These are phyloP conservation scores for Digitaria exilis DNA, from an alignment of 202 grass and related monocot species.

Conservation along the genomic window DNA sequence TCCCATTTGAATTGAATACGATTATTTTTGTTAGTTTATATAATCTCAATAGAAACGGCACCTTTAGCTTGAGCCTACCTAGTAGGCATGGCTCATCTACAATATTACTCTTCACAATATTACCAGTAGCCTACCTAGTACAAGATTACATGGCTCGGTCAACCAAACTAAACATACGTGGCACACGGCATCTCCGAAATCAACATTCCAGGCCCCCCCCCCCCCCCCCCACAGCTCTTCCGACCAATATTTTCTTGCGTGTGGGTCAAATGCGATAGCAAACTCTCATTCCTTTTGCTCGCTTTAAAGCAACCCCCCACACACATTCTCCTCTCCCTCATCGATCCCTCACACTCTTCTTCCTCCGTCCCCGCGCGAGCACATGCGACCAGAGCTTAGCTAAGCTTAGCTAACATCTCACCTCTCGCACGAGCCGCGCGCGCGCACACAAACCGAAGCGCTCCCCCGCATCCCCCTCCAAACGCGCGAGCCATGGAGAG, in stretches of 20 bases:
- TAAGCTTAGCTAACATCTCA: not conserved
- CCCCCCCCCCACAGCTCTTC: no score
- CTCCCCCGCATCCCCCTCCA: slow-evolving; percentile 36
- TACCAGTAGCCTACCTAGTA: no score
- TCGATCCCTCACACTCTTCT: slow-evolving; percentile 30
- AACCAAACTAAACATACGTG: no score
- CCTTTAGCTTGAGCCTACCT: no score
- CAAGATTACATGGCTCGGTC: no score
- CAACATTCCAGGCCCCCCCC: no score
- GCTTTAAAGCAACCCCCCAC: slow-evolving; percentile 53
- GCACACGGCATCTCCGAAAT: not conserved
- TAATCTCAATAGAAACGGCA: no score
- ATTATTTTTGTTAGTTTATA: no score
- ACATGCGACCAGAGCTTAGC: not conserved
- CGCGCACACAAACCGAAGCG: slow-evolving; percentile 52
- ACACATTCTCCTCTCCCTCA: slow-evolving; percentile 5
- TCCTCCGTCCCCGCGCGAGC: slow-evolving; percentile 17
- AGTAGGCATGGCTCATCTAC: no score
- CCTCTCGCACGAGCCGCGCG: no score
- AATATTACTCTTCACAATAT: no score
- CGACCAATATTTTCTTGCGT: slow-evolving; percentile 19
- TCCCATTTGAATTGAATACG: no score
- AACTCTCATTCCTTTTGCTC: slow-evolving; percentile 79
- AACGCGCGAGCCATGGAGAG: slow-evolving; percentile 67
- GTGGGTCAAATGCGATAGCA: slow-evolving; percentile 24